Conservation (phyloP, 176 grass and related monocot species). For the Saccharum officinarum region DNA sequence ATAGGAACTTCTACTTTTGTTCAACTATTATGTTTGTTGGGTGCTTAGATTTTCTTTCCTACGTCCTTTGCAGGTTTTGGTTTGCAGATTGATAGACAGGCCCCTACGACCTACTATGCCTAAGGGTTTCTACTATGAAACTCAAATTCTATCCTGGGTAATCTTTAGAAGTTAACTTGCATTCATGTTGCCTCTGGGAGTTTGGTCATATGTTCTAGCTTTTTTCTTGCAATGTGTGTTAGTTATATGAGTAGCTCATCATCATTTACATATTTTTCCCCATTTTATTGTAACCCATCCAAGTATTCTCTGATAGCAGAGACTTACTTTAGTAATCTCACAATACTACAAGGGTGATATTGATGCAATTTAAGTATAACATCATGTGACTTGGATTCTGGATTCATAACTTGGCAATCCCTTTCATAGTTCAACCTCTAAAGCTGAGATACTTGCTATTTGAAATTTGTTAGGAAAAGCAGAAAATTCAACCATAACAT, state of each 20-base stretch:
- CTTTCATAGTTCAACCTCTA: neutral
- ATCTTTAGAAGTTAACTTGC: slow-evolving; percentile 31
- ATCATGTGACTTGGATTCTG: neutral
- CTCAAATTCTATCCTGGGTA: slow-evolving; percentile 97
- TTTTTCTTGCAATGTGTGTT: neutral
- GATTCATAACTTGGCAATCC: neutral
- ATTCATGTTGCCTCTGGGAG: neutral
- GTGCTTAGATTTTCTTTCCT: slow-evolving; percentile 29
- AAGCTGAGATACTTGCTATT: neutral
- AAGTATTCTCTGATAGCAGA: neutral
- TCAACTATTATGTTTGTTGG: slow-evolving; percentile 14
- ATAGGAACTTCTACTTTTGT: slow-evolving; percentile 35
- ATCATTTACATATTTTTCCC: neutral
- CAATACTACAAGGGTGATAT: neutral
- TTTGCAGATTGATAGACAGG: slow-evolving; percentile 96
- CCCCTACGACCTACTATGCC: slow-evolving; percentile 97
- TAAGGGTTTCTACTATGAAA: slow-evolving; percentile 96
- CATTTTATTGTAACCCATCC: neutral
- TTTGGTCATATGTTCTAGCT: neutral
- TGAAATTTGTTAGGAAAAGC: neutral
- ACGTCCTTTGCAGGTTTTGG: slow-evolving; percentile 55
- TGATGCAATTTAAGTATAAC: neutral
- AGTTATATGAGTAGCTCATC: neutral
- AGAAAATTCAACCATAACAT: neutral
- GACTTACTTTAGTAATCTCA: neutral